Base-by-base conservation (phyloP, 2,329 filamentous ascomycete genomes). In the Ophiostoma sp. region DNA sequence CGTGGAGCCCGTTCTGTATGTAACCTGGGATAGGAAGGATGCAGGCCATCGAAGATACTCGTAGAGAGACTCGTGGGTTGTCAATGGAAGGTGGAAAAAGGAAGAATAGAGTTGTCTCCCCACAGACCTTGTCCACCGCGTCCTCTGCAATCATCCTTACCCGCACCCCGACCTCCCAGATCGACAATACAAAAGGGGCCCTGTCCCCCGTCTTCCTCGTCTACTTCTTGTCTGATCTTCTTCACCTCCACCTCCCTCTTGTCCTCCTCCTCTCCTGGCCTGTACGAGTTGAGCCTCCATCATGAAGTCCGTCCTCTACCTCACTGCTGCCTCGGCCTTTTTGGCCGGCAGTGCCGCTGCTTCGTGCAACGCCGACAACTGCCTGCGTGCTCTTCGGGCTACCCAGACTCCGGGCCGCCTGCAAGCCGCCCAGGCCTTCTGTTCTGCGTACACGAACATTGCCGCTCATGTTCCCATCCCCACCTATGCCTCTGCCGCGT, bases 341-440 rank as follows among this genome's bases (percentile, higher is more conserved):
- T 42, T 63, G 40, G 40, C 60, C 60, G 6, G 60, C 38, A 9
- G 60, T 11, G 60, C 60, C 55, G 12, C 38, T 36, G 55, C 55
- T 9, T 64, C 63, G 60, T 70, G 70, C 66, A 67, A 65, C 40
- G 76, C 76, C 64, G 77, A 79, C 73, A 77, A 78, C 71, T 79
- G 78, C 72, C 75, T 78, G 38, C 76, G 77, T 27, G 77, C 78
- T n/a, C 69, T 79, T 69, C 73, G 76, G 49, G 75, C 78, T 52
- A 77, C 73, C 12, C 74, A 75, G 66, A 74, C 72, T 36, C 74
- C 76, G 11, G 76, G 75, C 67, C 76, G 76, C 27, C 71, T 78
- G 7, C 70, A 74, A 68, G 73, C 73, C 66, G 76, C 76, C 12
- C 74, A 73, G 70, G 71, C 74, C 1, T 79, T 79, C 71, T 79